These are phyloP conservation scores for Metschnikowia sp. DNA, from an alignment of 805 yeast species.

Conservation along the genomic window DNA sequence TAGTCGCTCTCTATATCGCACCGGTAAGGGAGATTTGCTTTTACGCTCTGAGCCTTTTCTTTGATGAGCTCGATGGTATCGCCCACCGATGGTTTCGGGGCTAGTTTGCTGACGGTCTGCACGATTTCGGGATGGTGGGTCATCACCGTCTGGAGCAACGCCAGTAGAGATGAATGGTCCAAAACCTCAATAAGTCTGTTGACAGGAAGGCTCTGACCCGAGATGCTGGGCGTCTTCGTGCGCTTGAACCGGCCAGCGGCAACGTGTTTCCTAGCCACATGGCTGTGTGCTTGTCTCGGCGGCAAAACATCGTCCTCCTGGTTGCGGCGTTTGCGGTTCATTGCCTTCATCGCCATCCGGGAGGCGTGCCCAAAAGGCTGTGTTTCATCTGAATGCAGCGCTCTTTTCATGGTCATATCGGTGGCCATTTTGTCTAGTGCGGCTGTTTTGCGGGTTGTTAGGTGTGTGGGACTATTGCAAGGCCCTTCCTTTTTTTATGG, in stretches of 20 bases:
- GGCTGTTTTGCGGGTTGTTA: not conserved
- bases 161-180: constrained; percentile 53
- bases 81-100: constrained; percentile 57
- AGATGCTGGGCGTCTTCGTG: constrained; percentile 41
- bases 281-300: constrained; percentile 3
- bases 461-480: not conserved
- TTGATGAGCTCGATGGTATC: constrained; percentile 50
- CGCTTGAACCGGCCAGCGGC: constrained; percentile 21
- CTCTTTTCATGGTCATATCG: constrained; percentile 4
- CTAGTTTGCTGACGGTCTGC: constrained; percentile 44
- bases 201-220: constrained; percentile 61
- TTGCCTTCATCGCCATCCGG: constrained; percentile 4
- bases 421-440: constrained; percentile 1
- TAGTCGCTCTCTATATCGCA: constrained; percentile 74
- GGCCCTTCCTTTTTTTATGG: not conserved
- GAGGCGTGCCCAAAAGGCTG: not conserved
- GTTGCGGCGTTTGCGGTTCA: constrained; percentile 7
- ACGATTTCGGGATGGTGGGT: constrained; percentile 60
- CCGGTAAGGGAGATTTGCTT: constrained; percentile 63
- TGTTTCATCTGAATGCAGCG: constrained; percentile 3
- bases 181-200: constrained; percentile 65
- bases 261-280: constrained; percentile 2
- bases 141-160: constrained; percentile 51
- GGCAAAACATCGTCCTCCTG: constrained; percentile 2
- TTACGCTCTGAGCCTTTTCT: constrained; percentile 43